phyloP scores from a whole-genome alignment of 495 filamentous ascomycete species.

The Sphaerosporella brunnea region DNA sequence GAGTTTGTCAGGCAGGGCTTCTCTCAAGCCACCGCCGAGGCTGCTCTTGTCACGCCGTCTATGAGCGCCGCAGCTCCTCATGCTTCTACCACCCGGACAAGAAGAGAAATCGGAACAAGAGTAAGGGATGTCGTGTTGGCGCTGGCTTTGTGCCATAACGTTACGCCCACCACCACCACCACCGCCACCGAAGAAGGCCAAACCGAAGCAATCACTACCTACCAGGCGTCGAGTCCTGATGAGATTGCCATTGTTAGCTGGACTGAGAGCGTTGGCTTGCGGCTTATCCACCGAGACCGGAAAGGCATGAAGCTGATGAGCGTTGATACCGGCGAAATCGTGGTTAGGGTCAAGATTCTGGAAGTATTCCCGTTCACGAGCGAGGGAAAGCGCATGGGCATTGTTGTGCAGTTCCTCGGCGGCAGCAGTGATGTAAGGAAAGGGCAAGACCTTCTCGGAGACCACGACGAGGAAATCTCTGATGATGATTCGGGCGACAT shows the following conservation, averaged over 20 bases:
- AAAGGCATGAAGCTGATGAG: conserved; percentile 66
- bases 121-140: conserved; percentile 83
- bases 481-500: conserved; percentile 48
- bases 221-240: conserved; percentile 93
- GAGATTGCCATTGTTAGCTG: conserved; percentile 96
- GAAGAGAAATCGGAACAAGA: conserved; percentile 81
- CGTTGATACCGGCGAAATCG: conserved; percentile 52
- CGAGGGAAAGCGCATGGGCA: conserved; percentile 96
- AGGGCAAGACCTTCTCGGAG: conserved; percentile 19
- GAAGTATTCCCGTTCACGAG: conserved; percentile 97
- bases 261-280: conserved; percentile 82
- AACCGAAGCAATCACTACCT: conserved; percentile 47
- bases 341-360: conserved; percentile 75
- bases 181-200: conserved; percentile 62
- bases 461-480: conserved; percentile 32
- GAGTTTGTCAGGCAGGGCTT: conserved; percentile 75
- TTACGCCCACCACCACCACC: conserved; percentile 81
- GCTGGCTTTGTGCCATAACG: conserved; percentile 89
- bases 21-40: conserved; percentile 31
- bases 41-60: conserved; percentile 51
- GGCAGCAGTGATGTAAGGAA: background rate
- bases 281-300: conserved; percentile 69
- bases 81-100: conserved; percentile 52
- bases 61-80: conserved; percentile 41
- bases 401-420: conserved; percentile 62